Conservation (phyloP, 2,329 filamentous ascomycete species). For the Trichophaea hybrida region DNA sequence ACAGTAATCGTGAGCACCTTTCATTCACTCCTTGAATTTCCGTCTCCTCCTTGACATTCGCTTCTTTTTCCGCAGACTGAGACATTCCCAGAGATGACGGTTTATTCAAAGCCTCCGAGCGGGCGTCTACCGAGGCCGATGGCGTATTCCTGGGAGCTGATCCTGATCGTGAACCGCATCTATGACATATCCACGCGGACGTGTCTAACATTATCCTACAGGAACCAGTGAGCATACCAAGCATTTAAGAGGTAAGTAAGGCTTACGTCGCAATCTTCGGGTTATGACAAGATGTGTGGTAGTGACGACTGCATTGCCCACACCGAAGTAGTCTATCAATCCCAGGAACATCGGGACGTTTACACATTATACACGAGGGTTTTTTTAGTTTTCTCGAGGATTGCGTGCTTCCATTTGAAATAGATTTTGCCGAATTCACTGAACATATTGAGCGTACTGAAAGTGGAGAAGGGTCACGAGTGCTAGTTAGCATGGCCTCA, state of each 20-base stretch:
- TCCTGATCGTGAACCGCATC: no score
- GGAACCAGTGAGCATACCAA: not conserved
- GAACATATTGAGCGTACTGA: not conserved
- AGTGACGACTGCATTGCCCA: slow-evolving; percentile 7
- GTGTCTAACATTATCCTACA: not conserved
- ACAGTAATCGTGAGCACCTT: no score
- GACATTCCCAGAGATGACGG: not conserved
- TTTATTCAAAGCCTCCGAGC: not conserved
- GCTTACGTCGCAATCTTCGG: slow-evolving; percentile 12
- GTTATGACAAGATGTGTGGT: slow-evolving; percentile 20
- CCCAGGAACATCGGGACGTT: slow-evolving; percentile 5
- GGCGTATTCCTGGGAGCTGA: not conserved
- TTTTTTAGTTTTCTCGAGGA: not conserved
- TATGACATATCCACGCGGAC: not conserved
- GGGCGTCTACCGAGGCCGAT: not conserved
- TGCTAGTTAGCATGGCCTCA: not conserved
- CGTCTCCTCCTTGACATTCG: no score
- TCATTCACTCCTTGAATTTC: no score
- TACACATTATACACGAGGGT: slow-evolving; percentile 13
- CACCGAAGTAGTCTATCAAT: slow-evolving; percentile 14
- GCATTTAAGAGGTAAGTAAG: not conserved
- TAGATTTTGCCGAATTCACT: no score
- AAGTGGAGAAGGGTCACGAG: not conserved
- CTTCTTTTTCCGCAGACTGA: no score
- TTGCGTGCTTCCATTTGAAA: no score